Conservation (phyloP, 805 yeast genomes). For the Yarrowia sp. region DNA sequence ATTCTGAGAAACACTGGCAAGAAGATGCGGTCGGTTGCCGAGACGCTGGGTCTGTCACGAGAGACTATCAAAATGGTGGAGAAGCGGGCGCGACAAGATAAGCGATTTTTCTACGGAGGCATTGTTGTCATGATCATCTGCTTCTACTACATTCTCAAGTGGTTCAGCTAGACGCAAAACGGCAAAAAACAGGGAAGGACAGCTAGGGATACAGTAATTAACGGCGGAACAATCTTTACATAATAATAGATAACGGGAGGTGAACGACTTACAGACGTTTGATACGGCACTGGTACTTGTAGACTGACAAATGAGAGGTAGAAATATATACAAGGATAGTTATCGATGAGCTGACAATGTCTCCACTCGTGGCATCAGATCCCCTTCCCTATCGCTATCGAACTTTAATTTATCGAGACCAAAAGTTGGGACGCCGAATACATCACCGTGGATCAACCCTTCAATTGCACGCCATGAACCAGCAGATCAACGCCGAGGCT, state of each 20-base stretch:
- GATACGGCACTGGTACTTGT: too few species aligned
- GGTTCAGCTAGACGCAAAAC: slow-evolving; percentile 49
- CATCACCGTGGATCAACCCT: not conserved
- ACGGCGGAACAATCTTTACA: slow-evolving; percentile 14
- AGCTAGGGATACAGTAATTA: not conserved
- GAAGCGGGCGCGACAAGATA: slow-evolving; percentile 79
- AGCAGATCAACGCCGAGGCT: not conserved
- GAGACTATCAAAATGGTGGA: slow-evolving; percentile 80
- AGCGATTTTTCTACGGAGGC: slow-evolving; percentile 79
- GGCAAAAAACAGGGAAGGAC: not conserved
- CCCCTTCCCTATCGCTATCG: too few species aligned
- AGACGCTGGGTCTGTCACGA: slow-evolving; percentile 81
- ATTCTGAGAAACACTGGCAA: slow-evolving; percentile 60
- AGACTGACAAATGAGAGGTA: too few species aligned
- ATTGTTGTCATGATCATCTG: slow-evolving; percentile 58
- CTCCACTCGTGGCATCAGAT: too few species aligned
- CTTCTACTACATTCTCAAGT: slow-evolving; percentile 65
- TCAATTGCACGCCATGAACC: too few species aligned
- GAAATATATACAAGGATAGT: too few species aligned
- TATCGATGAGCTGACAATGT: too few species aligned
- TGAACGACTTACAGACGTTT: too few species aligned
- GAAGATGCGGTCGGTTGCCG: slow-evolving; percentile 63
- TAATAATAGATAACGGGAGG: not conserved
- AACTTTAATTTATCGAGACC: too few species aligned
- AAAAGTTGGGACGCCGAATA: not conserved